Evolutionary conservation across 164 flowering plant species (phyloP).

Genomic region (Vitis cinerea): DNA sequence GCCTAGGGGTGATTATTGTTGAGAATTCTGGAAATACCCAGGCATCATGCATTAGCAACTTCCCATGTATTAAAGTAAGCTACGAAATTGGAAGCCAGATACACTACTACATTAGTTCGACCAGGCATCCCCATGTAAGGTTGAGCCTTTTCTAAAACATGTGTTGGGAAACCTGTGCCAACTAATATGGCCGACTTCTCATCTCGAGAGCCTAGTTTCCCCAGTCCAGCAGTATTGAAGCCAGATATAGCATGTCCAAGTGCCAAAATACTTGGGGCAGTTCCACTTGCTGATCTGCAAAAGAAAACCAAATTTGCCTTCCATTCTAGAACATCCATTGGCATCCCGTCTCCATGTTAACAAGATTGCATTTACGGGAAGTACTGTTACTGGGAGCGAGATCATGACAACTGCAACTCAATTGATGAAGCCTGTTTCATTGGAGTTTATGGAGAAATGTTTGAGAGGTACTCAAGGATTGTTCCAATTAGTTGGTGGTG

Average conservation of each 20-base stretch:
- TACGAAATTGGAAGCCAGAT: neutral
- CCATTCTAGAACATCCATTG: slow-evolving; percentile 26
- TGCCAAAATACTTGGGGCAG: slow-evolving; percentile 20
- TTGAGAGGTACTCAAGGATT: too few relatives aligned
- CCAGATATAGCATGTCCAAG: slow-evolving; percentile 32
- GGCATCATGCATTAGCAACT: too few relatives aligned
- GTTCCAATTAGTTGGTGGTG: too few relatives aligned
- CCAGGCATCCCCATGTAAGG: slow-evolving; percentile 6
- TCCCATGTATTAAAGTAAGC: too few relatives aligned
- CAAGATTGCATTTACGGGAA: too few relatives aligned
- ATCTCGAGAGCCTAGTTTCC: slow-evolving; percentile 8
- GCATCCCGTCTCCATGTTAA: too few relatives aligned
- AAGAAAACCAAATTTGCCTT: neutral
- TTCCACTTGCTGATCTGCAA: neutral
- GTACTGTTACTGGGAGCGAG: too few relatives aligned
- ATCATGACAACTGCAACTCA: too few relatives aligned
- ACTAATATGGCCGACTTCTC: slow-evolving; percentile 23
- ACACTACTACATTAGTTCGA: slow-evolving; percentile 15
- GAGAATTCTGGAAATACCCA: too few relatives aligned
- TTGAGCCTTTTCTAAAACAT: slow-evolving; percentile 1
- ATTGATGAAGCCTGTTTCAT: too few relatives aligned
- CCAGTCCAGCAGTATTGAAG: slow-evolving; percentile 17
- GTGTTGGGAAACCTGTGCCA: slow-evolving; percentile 13
- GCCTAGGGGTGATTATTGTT: slow-evolving; percentile 5
- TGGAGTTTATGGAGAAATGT: too few relatives aligned